Evolutionary conservation across 2,329 filamentous ascomycete species (phyloP).

Genomic region (Sporothrix brasiliensis): DNA sequence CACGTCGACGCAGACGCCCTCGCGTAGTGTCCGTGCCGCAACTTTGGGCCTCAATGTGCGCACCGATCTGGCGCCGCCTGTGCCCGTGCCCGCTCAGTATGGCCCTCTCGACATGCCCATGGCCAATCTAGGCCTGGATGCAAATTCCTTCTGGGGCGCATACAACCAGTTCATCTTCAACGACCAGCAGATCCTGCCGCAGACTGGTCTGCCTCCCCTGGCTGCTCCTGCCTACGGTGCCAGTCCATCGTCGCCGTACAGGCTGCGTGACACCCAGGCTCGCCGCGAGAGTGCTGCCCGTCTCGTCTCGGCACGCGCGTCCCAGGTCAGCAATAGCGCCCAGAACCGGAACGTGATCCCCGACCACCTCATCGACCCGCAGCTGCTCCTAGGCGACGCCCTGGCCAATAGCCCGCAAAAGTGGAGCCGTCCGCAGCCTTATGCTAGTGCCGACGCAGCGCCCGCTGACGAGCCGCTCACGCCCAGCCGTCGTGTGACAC

Average conservation of each 20-base stretch:
- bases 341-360: neutral
- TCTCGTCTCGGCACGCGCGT: slow-evolving; percentile 11
- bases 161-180: neutral
- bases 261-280: slow-evolving; percentile 27
- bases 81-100: neutral
- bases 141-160: neutral
- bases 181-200: neutral
- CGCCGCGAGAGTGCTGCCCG: slow-evolving; percentile 26
- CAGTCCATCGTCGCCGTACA: slow-evolving; percentile 22
- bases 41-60: slow-evolving; percentile 10
- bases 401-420: neutral
- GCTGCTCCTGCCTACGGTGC: neutral
- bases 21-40: neutral
- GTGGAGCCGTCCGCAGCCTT: neutral
- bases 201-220: neutral
- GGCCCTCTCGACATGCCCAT: neutral
- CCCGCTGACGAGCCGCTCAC: neutral
- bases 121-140: neutral
- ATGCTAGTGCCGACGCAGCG: neutral
- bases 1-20: neutral
- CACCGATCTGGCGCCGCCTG: neutral
- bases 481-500: slow-evolving; percentile 29
- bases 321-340: neutral
- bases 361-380: slow-evolving; percentile 15
- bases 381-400: neutral